Evolutionary conservation across 2,329 filamentous ascomycete genomes (phyloP).

Genomic region (Pseudopithomyces maydicus): DNA sequence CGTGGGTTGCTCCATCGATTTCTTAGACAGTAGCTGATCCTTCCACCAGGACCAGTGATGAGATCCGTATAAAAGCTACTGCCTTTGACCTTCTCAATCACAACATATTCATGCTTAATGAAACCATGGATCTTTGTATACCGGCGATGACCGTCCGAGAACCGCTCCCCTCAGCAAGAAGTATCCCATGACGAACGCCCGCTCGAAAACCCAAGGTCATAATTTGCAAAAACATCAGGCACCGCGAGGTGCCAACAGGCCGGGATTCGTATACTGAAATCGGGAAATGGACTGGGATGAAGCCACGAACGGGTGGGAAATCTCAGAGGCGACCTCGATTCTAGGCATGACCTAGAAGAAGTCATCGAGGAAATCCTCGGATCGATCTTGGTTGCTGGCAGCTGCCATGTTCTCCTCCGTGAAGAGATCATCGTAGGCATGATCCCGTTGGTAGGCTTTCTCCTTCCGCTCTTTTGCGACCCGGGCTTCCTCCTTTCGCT

Average conservation of each 20-base stretch:
- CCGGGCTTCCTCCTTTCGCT: slow-evolving; percentile 78
- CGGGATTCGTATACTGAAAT: neutral
- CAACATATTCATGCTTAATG: slow-evolving; percentile 75
- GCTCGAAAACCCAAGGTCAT: slow-evolving; percentile 8
- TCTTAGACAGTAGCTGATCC: slow-evolving; percentile 9
- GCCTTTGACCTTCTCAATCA: slow-evolving; percentile 68
- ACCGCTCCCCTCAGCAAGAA: slow-evolving; percentile 20
- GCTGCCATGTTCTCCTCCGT: slow-evolving; percentile 77
- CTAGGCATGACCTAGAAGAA: slow-evolving; percentile 57
- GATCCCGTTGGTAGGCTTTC: slow-evolving; percentile 94
- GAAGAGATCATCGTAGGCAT: slow-evolving; percentile 94
- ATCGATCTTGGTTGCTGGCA: slow-evolving; percentile 84
- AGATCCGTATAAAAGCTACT: slow-evolving; percentile 38
- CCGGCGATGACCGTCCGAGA: slow-evolving; percentile 39
- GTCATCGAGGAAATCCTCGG: slow-evolving; percentile 81
- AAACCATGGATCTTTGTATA: slow-evolving; percentile 69
- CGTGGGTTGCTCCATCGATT: slow-evolving; percentile 18
- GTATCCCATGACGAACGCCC: neutral
- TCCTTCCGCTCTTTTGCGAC: slow-evolving; percentile 81
- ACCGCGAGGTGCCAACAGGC: neutral
- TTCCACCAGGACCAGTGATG: slow-evolving; percentile 26
- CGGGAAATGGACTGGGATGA: neutral
- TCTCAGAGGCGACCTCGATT: too few species aligned
- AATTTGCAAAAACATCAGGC: neutral
- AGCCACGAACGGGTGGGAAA: neutral